Conservation (phyloP, 768 basidiomycete genomes). For the Auriscalpium microsporum region DNA sequence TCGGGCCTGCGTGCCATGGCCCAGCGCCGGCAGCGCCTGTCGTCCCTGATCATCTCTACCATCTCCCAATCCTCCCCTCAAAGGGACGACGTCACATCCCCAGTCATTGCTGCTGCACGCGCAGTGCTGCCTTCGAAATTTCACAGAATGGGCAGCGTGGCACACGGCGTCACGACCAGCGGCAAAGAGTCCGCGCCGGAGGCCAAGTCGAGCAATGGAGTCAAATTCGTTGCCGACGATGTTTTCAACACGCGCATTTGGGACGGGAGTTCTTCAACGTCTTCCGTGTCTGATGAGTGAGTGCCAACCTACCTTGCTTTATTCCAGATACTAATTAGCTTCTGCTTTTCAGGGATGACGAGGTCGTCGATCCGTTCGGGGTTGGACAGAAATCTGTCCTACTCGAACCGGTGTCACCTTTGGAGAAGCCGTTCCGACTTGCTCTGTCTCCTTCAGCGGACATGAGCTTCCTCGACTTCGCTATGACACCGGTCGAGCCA, state of each 20-base stretch:
- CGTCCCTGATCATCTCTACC: not conserved
- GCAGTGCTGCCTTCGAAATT: too few relatives aligned
- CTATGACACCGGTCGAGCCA: not conserved
- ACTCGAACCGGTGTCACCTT: not conserved
- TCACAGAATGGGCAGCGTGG: too few relatives aligned
- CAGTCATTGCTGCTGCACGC: not conserved
- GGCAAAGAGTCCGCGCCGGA: too few relatives aligned
- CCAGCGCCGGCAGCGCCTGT: not conserved
- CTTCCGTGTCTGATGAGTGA: not conserved
- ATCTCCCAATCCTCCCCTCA: not conserved
- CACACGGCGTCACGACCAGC: too few relatives aligned
- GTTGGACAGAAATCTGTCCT: not conserved
- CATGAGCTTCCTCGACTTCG: not conserved
- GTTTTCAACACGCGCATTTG: conserved; percentile 6
- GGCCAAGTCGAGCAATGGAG: not conserved
- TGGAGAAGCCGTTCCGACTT: not conserved
- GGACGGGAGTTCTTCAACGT: conserved; percentile 5
- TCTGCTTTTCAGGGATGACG: not conserved
- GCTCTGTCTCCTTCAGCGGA: not conserved
- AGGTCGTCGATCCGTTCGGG: not conserved
- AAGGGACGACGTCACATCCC: not conserved
- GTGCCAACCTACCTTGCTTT: not conserved
- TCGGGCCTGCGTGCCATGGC: conserved; percentile 12
- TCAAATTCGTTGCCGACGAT: not conserved
- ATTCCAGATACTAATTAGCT: not conserved